phyloP scores from a whole-genome alignment of 768 basidiomycete species.

The Cantharellus anzutake region DNA sequence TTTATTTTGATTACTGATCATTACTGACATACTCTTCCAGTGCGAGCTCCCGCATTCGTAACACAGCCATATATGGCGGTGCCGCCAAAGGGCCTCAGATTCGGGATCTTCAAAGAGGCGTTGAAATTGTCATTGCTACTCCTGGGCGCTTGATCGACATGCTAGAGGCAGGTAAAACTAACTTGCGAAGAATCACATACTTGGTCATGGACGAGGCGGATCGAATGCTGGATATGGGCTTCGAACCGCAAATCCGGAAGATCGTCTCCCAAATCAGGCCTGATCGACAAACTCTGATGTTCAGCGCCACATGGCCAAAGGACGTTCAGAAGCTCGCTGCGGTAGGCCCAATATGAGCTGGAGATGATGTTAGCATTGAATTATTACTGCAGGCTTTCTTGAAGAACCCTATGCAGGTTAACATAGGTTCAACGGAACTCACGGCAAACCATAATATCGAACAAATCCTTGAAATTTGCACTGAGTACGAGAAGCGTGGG shows the following conservation, averaged over 20 bases:
- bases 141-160: conserved; percentile 98
- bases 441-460: conserved; percentile 97
- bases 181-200: conserved; percentile 89
- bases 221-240: conserved; percentile 99
- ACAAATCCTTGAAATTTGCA: conserved; percentile 91
- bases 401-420: conserved; percentile 92
- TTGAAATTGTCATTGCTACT: conserved; percentile 99
- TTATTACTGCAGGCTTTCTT: conserved; percentile 56
- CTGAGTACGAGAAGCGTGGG: conserved; percentile 90
- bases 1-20: neutral
- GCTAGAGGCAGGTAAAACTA: conserved; percentile 93
- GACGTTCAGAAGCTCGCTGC: conserved; percentile 96
- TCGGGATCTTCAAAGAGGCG: conserved; percentile 89
- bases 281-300: conserved; percentile 97
- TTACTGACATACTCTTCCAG: conserved; percentile 18
- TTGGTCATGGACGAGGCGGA: conserved; percentile 99
- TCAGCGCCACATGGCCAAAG: conserved; percentile 99
- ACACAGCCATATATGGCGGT: conserved; percentile 97
- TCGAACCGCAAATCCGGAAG: conserved; percentile 98
- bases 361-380: neutral
- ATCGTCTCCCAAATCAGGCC: conserved; percentile 95
- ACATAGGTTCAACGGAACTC: conserved; percentile 96
- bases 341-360: conserved; percentile 21
- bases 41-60: conserved; percentile 85
- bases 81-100: conserved; percentile 98